A percentile compares a stretch with the other conserved stretches of the same genome.
These are phyloP conservation scores for Scheffersomyces segobiensis DNA, from an alignment of 1,139 yeast species.

Conservation along the genomic window DNA sequence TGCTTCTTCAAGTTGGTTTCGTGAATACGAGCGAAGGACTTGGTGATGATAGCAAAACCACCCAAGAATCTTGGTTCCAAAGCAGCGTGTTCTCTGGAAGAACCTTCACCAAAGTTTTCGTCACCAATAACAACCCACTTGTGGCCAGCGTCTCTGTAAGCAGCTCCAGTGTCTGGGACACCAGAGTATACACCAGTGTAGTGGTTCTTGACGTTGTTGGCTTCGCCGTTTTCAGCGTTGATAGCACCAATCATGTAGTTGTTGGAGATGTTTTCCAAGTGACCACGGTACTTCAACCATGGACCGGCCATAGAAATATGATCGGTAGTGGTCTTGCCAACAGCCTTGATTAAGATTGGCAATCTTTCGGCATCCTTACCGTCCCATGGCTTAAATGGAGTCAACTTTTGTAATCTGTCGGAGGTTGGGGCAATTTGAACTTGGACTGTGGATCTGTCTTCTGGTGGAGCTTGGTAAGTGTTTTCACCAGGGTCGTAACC, in stretches of 20 bases:
- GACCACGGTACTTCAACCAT: conserved; percentile 99
- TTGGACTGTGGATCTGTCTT: conserved; percentile 71
- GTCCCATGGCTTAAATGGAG: conserved; percentile 72
- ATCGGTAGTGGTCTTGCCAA: conserved; percentile 98
- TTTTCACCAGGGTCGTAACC: conserved; percentile 95
- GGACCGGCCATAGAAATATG: conserved; percentile 99
- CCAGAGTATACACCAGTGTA: conserved; percentile 91
- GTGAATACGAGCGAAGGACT: conserved; percentile 95
- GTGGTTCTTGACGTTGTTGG: conserved; percentile 86
- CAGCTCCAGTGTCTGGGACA: conserved; percentile 95
- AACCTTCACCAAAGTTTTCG: conserved; percentile 99
- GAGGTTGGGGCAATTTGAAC: conserved; percentile 86
- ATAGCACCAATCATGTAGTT: conserved; percentile 99
- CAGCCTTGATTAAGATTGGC: conserved; percentile 95
- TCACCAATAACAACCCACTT: conserved; percentile 99
- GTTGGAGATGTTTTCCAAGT: conserved; percentile 96
- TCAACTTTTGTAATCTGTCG: conserved; percentile 53
- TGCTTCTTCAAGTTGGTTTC: conserved; percentile 41
- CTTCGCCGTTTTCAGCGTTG: conserved; percentile 95
- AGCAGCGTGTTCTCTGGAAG: conserved; percentile 99
- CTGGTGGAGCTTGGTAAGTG: conserved; percentile 98
- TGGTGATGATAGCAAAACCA: conserved; percentile 95
- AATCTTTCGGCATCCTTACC: conserved; percentile 88
- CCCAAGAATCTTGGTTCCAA: conserved; percentile 99
- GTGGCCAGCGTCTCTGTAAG: conserved; percentile 89